Base-by-base conservation (phyloP, 2,329 filamentous ascomycete genomes). In the Beauveria asiatica region DNA sequence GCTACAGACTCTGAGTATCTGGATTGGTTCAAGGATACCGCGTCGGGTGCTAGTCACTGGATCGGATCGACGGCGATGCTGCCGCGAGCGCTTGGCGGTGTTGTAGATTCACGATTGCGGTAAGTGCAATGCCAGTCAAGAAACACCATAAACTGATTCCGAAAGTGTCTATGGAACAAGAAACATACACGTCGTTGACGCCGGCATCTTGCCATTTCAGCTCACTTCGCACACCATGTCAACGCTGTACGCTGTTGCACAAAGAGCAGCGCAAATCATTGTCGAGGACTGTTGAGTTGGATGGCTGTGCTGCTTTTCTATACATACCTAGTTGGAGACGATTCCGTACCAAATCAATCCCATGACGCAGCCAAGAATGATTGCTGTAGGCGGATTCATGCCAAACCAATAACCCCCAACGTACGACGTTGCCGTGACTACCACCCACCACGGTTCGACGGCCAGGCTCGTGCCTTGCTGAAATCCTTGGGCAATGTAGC, bases 361-460 rank as follows among this genome's bases (percentile, higher is more conserved):
- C 65, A 75, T 64, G 1, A 68, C 65, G 0, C 68, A 72, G 1
- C 73, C 73, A 1, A 72, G 33, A 6, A 72, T 6, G 42, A 75
- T 74, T 1, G 69, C 68, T 11, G 70, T 60, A 0, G 73, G 71
- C 3, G 73, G 67, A 9, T 64, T 67, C 5, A 74, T 51, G 1
- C 67, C 62, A 59, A 73, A 72, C 63, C 69, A 72, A 21, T 65
- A 64, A 1, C 73, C 67, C 1, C 72, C 72, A 2, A 74, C 67
- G 59, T 69, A 73, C 10, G 64, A 66, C 3, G 71, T 70, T 4
- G 81, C 80, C 2, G 83, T 78, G 1, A 86, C 77, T 3, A 85
- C 82, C 19, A 86, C 78, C 81, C 83, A 86, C 82, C 83, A 86
- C 1, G 84, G 82, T 62, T 86, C 83, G 42, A 77, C 74, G 0